Conservation (phyloP, 805 yeast species). For the Cyberlindnera veronae region DNA sequence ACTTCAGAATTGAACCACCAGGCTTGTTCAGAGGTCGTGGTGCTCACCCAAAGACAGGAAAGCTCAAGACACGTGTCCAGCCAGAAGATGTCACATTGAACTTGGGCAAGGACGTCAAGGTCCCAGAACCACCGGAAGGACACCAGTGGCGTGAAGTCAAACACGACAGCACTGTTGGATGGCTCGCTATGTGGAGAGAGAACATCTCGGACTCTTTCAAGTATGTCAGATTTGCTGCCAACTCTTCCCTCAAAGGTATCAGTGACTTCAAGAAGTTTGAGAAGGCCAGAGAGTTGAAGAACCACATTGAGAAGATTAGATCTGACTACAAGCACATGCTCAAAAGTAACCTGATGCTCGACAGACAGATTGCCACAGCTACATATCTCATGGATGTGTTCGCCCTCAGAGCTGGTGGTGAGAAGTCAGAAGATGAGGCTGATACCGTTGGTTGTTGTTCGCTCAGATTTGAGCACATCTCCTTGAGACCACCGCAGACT, state of each 20-base stretch:
- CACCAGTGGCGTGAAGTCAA: conserved; percentile 87
- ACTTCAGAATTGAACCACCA: conserved; percentile 94
- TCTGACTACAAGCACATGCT: conserved; percentile 67
- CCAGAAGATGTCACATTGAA: conserved; percentile 91
- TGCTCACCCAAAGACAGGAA: conserved; percentile 95
- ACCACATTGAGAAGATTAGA: conserved; percentile 70
- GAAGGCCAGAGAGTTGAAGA: conserved; percentile 81
- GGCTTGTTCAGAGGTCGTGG: conserved; percentile 96
- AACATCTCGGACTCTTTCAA: conserved; percentile 80
- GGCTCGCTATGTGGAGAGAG: conserved; percentile 98
- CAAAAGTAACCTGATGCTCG: conserved; percentile 73
- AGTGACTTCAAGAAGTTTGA: conserved; percentile 91
- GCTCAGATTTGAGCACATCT: conserved; percentile 82
- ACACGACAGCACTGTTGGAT: conserved; percentile 86
- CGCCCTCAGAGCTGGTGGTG: conserved; percentile 98
- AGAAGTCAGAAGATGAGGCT: conserved; percentile 95
- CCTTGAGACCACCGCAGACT: conserved; percentile 77
- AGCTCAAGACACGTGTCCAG: conserved; percentile 74
- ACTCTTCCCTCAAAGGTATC: conserved; percentile 85
- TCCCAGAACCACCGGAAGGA: conserved; percentile 84
- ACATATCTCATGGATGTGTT: conserved; percentile 88
- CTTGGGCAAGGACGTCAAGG: conserved; percentile 62
- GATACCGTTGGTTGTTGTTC: conserved; percentile 99
- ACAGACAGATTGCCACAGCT: conserved; percentile 91
- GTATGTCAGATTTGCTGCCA: conserved; percentile 89